A percentile compares a stretch with the other conserved stretches of the same genome.
phyloP scores from a whole-genome alignment of 2,329 filamentous ascomycete species.

The Epichloe elymi region DNA sequence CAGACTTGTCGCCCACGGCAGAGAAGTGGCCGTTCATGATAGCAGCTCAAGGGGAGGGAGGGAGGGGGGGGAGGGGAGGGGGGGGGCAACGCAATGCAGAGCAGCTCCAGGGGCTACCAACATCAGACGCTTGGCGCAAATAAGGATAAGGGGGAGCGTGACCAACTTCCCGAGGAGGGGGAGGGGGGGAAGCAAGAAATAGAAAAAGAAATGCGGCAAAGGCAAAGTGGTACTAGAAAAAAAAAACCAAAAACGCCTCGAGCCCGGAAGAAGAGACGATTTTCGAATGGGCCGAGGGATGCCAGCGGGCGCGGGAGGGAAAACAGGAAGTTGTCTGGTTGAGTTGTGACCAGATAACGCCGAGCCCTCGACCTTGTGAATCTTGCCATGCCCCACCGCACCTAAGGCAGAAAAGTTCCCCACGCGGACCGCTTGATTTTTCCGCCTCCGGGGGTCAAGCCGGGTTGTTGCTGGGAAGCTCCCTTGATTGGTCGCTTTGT shows the following conservation, averaged over 20 bases:
- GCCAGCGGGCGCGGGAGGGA: neutral
- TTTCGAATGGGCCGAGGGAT: constrained; percentile 1
- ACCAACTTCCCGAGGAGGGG: too few species aligned
- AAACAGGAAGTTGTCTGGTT: neutral
- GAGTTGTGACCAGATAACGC: neutral
- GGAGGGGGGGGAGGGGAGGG: neutral
- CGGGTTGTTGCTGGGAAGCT: neutral
- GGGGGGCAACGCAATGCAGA: neutral
- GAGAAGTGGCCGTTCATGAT: constrained; percentile 73
- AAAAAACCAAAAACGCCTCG: neutral
- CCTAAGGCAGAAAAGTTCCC: neutral
- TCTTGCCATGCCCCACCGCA: neutral
- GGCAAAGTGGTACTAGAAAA: neutral
- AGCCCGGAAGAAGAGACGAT: neutral
- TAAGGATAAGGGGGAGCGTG: neutral
- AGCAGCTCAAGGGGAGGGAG: constrained; percentile 6
- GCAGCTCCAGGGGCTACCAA: neutral
- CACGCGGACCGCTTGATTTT: constrained; percentile 2
- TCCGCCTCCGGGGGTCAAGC: constrained; percentile 1
- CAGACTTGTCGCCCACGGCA: constrained; percentile 52
- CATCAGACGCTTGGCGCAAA: neutral
- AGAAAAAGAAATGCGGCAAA: neutral
- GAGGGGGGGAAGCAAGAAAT: too few species aligned
- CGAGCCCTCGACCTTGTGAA: too few species aligned
- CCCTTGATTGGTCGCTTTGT: neutral